These are phyloP conservation scores for Cairneyella variabilis DNA, from an alignment of 495 filamentous ascomycete genomes.

Conservation along the genomic window DNA sequence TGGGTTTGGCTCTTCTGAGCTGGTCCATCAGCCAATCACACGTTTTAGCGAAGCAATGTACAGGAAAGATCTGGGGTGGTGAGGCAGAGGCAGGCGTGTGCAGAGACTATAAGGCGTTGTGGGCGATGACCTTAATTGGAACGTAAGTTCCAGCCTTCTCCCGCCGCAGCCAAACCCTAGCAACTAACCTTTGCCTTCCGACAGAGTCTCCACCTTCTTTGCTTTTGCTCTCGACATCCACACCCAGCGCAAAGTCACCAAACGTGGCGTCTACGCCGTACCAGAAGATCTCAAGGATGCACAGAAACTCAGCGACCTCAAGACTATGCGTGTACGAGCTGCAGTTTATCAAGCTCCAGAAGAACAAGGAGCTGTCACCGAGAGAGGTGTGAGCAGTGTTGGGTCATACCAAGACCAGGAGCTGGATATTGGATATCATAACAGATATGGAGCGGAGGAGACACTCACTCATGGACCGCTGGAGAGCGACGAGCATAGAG, in stretches of 20 bases:
- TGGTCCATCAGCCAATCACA: conserved; percentile 56
- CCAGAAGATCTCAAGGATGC: conserved; percentile 25
- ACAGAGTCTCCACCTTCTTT: conserved; percentile 37
- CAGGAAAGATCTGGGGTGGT: conserved; percentile 49
- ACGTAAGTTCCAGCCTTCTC: conserved; percentile 21
- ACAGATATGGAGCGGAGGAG: conserved; percentile 22
- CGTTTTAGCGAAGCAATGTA: conserved; percentile 47
- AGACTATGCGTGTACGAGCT: conserved; percentile 2
- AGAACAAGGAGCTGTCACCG: conserved; percentile 1
- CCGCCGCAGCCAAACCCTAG: background rate
- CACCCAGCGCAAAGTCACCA: conserved; percentile 38
- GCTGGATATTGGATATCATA: conserved; percentile 22
- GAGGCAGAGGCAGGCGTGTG: conserved; percentile 58
- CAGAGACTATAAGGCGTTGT: conserved; percentile 62
- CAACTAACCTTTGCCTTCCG: background rate
- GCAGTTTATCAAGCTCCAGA: conserved; percentile 13
- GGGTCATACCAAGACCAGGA: background rate
- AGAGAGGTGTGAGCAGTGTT: background rate
- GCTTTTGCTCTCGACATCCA: conserved; percentile 49
- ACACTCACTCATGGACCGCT: conserved; percentile 9
- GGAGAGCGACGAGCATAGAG: background rate
- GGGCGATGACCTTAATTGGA: conserved; percentile 55
- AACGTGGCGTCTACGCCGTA: conserved; percentile 45
- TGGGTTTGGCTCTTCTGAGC: conserved; percentile 52
- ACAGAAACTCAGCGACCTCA: conserved; percentile 16